phyloP scores from a whole-genome alignment of 371 early-diverging fungal genomes.

The Mortierella polycephala region DNA sequence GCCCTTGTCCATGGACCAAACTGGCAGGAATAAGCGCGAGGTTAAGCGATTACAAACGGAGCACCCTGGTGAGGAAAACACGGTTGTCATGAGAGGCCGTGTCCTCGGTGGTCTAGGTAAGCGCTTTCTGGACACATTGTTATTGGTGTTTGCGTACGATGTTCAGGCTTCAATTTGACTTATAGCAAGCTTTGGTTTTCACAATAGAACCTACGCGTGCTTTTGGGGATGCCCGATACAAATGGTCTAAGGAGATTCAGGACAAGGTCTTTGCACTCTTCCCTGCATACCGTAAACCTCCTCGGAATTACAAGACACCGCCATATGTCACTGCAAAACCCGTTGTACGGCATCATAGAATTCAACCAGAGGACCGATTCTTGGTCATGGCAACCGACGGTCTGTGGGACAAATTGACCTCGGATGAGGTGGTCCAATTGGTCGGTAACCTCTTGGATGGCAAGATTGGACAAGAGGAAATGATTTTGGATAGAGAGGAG shows the following conservation, averaged over 20 bases:
- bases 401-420: constrained; percentile 88
- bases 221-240: constrained; percentile 75
- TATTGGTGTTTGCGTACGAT: background rate
- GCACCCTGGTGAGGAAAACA: constrained; percentile 79
- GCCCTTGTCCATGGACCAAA: constrained; percentile 78
- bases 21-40: constrained; percentile 71
- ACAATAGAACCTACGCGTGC: constrained; percentile 63
- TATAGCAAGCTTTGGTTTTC: background rate
- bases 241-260: constrained; percentile 76
- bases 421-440: constrained; percentile 73
- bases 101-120: constrained; percentile 82
- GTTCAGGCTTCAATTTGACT: too few relatives aligned
- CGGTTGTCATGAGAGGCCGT: constrained; percentile 69
- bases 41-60: constrained; percentile 68
- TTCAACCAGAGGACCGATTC: constrained; percentile 74
- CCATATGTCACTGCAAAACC: constrained; percentile 95
- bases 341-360: constrained; percentile 73
- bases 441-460: constrained; percentile 63
- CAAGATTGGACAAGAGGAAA: constrained; percentile 24
- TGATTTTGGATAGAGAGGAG: constrained; percentile 21
- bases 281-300: constrained; percentile 66
- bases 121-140: background rate
- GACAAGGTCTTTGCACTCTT: constrained; percentile 70
- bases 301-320: constrained; percentile 78
- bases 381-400: constrained; percentile 94